These are phyloP conservation scores for Mortierella polycephala DNA, from an alignment of 371 early-diverging fungal species.

Conservation along the genomic window DNA sequence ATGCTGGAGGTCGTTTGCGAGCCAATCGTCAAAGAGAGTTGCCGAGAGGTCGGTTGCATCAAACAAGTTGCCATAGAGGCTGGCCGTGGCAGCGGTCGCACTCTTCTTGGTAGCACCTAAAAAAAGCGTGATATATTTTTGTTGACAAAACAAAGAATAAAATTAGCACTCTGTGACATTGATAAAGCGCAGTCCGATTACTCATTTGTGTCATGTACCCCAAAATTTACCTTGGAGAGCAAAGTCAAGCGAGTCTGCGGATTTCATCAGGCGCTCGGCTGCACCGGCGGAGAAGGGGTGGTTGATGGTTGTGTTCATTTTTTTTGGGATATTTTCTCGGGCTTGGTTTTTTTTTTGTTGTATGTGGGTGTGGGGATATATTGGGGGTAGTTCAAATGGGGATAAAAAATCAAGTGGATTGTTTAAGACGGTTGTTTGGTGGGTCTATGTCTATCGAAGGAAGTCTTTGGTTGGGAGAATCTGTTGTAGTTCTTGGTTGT, in stretches of 20 bases:
- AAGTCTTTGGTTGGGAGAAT: slow-evolving; percentile 36
- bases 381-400: slow-evolving; percentile 22
- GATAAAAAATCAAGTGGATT: background rate
- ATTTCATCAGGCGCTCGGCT: slow-evolving; percentile 52
- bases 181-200: slow-evolving; percentile 39
- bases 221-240: slow-evolving; percentile 45
- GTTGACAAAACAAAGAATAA: background rate
- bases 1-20: slow-evolving; percentile 48
- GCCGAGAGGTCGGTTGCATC: slow-evolving; percentile 31
- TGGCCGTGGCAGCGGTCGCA: slow-evolving; percentile 1
- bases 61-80: slow-evolving; percentile 24
- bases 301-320: slow-evolving; percentile 38
- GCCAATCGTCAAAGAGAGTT: slow-evolving; percentile 53
- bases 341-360: slow-evolving; percentile 8
- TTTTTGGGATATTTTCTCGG: slow-evolving; percentile 12
- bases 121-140: background rate
- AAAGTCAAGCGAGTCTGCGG: slow-evolving; percentile 50
- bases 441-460: slow-evolving; percentile 48
- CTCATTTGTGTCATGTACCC: slow-evolving; percentile 39
- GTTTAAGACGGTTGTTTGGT: slow-evolving; percentile 43
- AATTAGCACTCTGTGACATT: slow-evolving; percentile 1
- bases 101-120: slow-evolving; percentile 22
- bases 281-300: slow-evolving; percentile 28
- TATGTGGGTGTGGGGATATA: too few relatives aligned
- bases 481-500: slow-evolving; percentile 25